Evolutionary conservation across 441 rosid species (phyloP), one percentile per base, ranked within the genome.

Genomic region (Euphorbia celastroides): DNA sequence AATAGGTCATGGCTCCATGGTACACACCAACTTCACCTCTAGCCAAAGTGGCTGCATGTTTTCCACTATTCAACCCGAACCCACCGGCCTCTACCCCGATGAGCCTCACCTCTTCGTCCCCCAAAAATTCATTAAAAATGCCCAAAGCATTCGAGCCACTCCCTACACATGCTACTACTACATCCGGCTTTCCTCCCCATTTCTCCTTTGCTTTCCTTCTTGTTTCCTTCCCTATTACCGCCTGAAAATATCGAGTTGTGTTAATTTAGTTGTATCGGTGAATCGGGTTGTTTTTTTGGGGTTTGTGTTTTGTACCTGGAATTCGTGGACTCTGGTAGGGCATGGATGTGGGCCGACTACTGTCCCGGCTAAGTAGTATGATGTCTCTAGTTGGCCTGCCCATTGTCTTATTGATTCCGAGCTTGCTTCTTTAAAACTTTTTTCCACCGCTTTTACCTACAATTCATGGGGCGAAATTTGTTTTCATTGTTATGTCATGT

Each of bases 171-270:
- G 96, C 96, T n/a, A 92, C 72, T 17, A 92, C 66, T 34, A 87
- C 84, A 44, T 89, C 92, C 22, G 96, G 97, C 72, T 83, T 86
- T 27, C 96, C 91, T 13, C 91, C 92, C 97, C 96, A 92, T 68
- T 70, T 79, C 72, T 84, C 88, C 74, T 72, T 69, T 5, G 94
- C 91, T 72, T 92, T 96, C 32, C 70, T 78, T 71, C 91, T 84
- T 3, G 87, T 87, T 71, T 92, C 97, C 48, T 79, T 87, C 2
- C 96, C 97, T 1, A 87, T 92, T 44, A 92, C 84, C 0, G 93
- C 79, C 51, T 89, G 97, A 48, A 48, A 46, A 11, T 17, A 17
- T 34, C 44, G 44, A 9, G 44, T 34, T 34, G 9, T 34, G 5
- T 3, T 34, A 34, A 34, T 9, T 3, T 34, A 34, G n/a, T n/a